Evolutionary conservation across 768 basidiomycete genomes (phyloP).

Genomic region (Daedaleopsis nitida): DNA sequence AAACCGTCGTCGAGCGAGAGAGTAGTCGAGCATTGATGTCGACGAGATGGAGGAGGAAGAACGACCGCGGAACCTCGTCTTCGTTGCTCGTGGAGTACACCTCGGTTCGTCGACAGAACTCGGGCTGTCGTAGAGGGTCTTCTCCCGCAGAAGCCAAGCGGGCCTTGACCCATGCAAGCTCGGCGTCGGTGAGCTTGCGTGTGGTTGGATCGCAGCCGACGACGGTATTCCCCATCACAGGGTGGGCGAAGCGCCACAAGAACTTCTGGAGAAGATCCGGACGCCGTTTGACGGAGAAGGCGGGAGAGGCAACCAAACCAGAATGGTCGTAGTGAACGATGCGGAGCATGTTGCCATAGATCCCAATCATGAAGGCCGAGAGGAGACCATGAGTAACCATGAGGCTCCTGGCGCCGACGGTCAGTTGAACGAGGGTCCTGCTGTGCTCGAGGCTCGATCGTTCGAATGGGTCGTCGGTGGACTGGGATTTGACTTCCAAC

Average conservation of each 20-base stretch:
- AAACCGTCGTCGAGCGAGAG: conserved; percentile 17
- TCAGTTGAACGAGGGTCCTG: neutral
- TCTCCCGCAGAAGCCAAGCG: neutral
- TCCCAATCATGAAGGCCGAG: conserved; percentile 3
- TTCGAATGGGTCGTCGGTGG: conserved; percentile 1
- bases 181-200: neutral
- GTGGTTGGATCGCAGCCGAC: conserved; percentile 10
- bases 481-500: conserved; percentile 1
- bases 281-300: neutral
- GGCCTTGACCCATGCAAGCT: neutral
- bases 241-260: conserved; percentile 17
- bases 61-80: neutral
- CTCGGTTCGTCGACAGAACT: neutral
- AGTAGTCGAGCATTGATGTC: conserved; percentile 13
- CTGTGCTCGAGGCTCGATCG: neutral
- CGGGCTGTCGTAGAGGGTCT: neutral
- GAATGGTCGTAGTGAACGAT: conserved; percentile 18
- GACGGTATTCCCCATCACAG: neutral
- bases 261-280: conserved; percentile 5
- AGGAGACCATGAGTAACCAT: conserved; percentile 7
- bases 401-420: conserved; percentile 1
- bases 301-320: conserved; percentile 3
- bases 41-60: conserved; percentile 7
- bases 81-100: conserved; percentile 3
- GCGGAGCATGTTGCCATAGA: conserved; percentile 9